Evolutionary conservation across 176 grass and related monocot genomes (phyloP), one percentile per base, ranked within the genome.

Genomic region (Cenchrus americanus): DNA sequence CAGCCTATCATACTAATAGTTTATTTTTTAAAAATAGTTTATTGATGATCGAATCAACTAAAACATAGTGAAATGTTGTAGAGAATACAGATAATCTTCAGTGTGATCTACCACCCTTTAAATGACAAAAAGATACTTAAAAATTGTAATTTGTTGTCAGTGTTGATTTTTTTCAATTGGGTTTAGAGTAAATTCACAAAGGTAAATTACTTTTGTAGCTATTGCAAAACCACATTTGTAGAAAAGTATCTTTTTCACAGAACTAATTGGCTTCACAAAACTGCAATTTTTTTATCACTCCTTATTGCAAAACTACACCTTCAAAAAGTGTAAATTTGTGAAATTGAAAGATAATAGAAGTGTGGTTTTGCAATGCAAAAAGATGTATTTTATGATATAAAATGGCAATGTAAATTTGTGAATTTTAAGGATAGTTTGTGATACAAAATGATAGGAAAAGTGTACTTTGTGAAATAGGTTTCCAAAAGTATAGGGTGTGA

Each of bases 1-100:
- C 14, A 27, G 18, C 62, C 6, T 12, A 43, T 7, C 18, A 44
- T 70, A 6, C 11, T 80, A 65, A 6, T 10, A 40, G 59, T 79
- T 76, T 24, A 46, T 80, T 18, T 30, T 30, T 30, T 1, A 30
- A 30, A 30, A 65, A 6, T 10, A 40, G 59, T 79, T 76, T 24
- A 46, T 80, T 18, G 40, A 69, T 47, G 34, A 85, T 63, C 18
- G 55, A 72, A 62, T 62, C 13, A 77, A 63, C 71, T 81, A 17
- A 70, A 61, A 75, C 12, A 26, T 17, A 40, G 22, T 27, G 68
- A 18, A 42, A 19, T 85, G n/a, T 40, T 61, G 8, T 70, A 37
- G 26, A 37, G 34, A 37, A 37, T 37, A 37, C 34, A 1, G 23
- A 67, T 69, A 77, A 27, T 82, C 18, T 13, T 69, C 21, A 19